Conservation (phyloP, 768 basidiomycete species). For the Dendrothele bispora region DNA sequence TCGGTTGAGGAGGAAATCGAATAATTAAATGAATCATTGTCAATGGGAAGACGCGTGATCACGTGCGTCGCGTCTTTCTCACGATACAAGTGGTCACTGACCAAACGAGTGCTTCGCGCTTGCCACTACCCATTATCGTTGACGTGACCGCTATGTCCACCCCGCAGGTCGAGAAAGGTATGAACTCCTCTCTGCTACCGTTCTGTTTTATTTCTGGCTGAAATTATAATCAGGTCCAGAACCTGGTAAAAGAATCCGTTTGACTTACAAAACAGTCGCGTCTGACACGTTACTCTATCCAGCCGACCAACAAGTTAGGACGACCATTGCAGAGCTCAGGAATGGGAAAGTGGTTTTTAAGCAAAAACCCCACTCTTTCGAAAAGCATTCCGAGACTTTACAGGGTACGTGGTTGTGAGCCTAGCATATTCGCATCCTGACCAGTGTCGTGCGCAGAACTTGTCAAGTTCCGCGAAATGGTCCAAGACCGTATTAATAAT, state of each 20-base stretch:
- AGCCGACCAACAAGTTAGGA: conserved; percentile 39
- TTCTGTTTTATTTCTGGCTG: neutral
- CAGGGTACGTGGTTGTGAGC: conserved; percentile 52
- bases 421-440: conserved; percentile 3
- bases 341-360: conserved; percentile 76
- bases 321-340: conserved; percentile 60
- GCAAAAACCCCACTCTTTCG: conserved; percentile 72
- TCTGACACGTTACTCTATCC: conserved; percentile 5
- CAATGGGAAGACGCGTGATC: conserved; percentile 36
- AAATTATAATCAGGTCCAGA: conserved; percentile 3
- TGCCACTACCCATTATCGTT: conserved; percentile 34
- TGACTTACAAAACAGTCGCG: neutral
- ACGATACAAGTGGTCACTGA: conserved; percentile 25
- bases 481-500: conserved; percentile 52
- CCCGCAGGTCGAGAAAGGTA: conserved; percentile 35
- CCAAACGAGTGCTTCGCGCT: too few species aligned
- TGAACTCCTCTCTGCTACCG: conserved; percentile 1
- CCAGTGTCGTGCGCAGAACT: conserved; percentile 48
- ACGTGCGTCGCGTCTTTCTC: conserved; percentile 33
- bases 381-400: conserved; percentile 80
- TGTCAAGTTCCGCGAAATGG: conserved; percentile 73
- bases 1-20: conserved; percentile 3
- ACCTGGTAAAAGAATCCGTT: conserved; percentile 5
- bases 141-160: conserved; percentile 39
- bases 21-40: conserved; percentile 7